Percentiles rank a stretch among this genome's conserved stretches.
Evolutionary conservation across 2,329 filamentous ascomycete genomes (phyloP).

Genomic region (Aspergillus melleus): DNA sequence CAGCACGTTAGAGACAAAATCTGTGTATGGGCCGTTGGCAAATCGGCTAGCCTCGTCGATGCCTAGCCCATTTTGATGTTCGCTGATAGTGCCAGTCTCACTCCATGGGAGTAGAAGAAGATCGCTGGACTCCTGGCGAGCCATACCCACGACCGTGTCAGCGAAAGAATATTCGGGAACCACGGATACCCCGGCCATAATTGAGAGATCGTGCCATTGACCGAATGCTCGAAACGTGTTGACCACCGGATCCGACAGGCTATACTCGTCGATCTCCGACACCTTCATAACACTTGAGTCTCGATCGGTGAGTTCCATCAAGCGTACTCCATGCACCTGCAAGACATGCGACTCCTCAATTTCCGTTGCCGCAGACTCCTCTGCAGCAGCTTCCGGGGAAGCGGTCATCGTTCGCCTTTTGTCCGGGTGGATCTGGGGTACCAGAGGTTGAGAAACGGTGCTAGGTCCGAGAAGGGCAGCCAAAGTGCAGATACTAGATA

Average conservation of each 20-base stretch:
- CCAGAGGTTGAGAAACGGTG: conserved; percentile 36
- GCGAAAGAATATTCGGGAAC: conserved; percentile 77
- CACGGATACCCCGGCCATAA: conserved; percentile 78
- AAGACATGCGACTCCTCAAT: conserved; percentile 47
- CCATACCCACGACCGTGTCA: conserved; percentile 71
- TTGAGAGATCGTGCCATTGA: conserved; percentile 76
- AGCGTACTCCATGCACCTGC: conserved; percentile 78
- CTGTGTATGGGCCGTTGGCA: conserved; percentile 62
- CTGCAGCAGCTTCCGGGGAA: conserved; percentile 19
- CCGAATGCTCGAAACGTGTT: conserved; percentile 90
- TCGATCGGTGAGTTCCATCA: conserved; percentile 86
- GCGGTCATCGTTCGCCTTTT: conserved; percentile 23
- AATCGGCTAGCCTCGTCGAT: conserved; percentile 59
- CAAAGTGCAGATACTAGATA: conserved; percentile 78
- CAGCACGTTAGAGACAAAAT: conserved; percentile 71
- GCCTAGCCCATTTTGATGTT: conserved; percentile 56
- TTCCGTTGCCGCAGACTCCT: conserved; percentile 22
- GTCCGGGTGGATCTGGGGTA: conserved; percentile 33
- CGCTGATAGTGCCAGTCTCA: conserved; percentile 72
- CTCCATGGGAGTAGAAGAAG: conserved; percentile 88
- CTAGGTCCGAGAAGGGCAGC: conserved; percentile 73
- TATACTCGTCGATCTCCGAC: conserved; percentile 74
- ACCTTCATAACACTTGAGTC: conserved; percentile 95
- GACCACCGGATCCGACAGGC: conserved; percentile 75
- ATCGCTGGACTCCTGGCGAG: conserved; percentile 68